Evolutionary conservation across 352 stramenopile species (phyloP).

Genomic region (Blastocystis hominis): DNA sequence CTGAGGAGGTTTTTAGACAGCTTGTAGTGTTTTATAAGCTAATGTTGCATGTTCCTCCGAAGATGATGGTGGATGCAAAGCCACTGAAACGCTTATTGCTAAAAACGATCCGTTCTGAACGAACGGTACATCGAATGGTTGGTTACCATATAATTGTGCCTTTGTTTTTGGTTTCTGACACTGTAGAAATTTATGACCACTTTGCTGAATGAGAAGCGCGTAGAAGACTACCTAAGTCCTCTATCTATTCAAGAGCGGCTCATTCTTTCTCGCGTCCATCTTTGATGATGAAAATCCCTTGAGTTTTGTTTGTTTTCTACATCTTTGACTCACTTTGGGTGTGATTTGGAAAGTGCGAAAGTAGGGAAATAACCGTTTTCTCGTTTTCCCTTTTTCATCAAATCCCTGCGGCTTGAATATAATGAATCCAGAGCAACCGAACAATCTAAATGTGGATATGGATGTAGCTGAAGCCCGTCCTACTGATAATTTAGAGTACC

Average conservation of each 20-base stretch:
- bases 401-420: background rate
- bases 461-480: background rate
- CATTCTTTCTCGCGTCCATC: background rate
- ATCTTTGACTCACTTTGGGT: background rate
- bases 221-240: background rate
- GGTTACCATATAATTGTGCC: conserved; percentile 20
- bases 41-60: background rate
- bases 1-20: background rate
- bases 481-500: background rate
- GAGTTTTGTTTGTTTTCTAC: background rate
- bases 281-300: background rate
- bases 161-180: background rate
- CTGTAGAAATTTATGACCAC: background rate
- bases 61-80: background rate
- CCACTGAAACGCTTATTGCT: background rate
- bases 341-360: background rate
- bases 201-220: background rate
- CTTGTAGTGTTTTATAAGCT: background rate
- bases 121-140: background rate
- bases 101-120: background rate
- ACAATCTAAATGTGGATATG: background rate
- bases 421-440: background rate
- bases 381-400: background rate
- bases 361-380: conserved; percentile 36
- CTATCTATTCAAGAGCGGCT: background rate